phyloP scores from a whole-genome alignment of 2,329 filamentous ascomycete genomes.

The Amauroascus verrucosus region DNA sequence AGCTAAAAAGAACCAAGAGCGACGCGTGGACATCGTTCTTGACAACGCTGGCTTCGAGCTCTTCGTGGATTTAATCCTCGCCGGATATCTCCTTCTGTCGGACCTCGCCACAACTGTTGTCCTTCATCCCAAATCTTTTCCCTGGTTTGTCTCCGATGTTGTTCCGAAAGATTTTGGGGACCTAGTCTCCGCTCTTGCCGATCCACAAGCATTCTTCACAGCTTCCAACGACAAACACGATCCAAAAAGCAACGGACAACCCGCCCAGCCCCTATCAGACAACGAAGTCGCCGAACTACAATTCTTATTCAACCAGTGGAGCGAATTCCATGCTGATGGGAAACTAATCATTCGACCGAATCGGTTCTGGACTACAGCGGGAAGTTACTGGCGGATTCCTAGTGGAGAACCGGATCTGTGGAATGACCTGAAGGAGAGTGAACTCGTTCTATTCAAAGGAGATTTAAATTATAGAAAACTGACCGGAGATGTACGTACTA shows the following conservation, averaged over 20 bases:
- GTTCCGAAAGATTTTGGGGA: constrained; percentile 72
- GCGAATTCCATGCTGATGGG: constrained; percentile 66
- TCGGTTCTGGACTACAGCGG: constrained; percentile 79
- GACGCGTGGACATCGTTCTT: constrained; percentile 84
- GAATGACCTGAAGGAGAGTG: constrained; percentile 68
- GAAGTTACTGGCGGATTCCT: constrained; percentile 82
- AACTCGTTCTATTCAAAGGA: constrained; percentile 92
- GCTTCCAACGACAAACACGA: constrained; percentile 53
- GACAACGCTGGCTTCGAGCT: constrained; percentile 97
- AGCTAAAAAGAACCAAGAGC: constrained; percentile 51
- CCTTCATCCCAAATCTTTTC: constrained; percentile 86
- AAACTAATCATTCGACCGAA: constrained; percentile 75
- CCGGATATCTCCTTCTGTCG: constrained; percentile 75
- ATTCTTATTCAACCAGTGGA: constrained; percentile 78
- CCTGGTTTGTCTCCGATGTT: constrained; percentile 97
- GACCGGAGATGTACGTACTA: constrained; percentile 62
- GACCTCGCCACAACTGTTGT: constrained; percentile 79
- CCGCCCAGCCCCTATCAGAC: constrained; percentile 53
- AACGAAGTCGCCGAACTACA: constrained; percentile 56
- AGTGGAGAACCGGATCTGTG: constrained; percentile 55
- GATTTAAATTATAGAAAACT: constrained; percentile 95
- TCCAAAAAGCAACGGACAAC: constrained; percentile 46
- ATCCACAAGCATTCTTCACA: constrained; percentile 68
- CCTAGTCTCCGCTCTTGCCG: constrained; percentile 69
- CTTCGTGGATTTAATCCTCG: constrained; percentile 86